phyloP scores from a whole-genome alignment of 371 early-diverging fungal genomes.

The Circinella umbellata region DNA sequence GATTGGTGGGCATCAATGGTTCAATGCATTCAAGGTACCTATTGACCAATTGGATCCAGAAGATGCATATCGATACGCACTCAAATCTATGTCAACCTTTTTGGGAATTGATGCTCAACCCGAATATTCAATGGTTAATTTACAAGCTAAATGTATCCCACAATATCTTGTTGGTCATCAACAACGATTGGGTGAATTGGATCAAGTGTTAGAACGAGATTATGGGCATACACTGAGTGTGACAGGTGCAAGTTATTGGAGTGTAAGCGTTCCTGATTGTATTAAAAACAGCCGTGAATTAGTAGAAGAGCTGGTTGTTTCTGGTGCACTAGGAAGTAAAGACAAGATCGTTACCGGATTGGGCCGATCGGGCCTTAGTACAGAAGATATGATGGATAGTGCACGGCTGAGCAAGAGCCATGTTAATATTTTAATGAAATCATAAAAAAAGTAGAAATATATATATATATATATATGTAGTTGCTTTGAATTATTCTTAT shows the following conservation, averaged over 20 bases:
- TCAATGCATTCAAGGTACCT: slow-evolving; percentile 40
- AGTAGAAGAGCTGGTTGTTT: slow-evolving; percentile 53
- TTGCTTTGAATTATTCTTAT: neutral
- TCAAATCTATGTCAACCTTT: slow-evolving; percentile 52
- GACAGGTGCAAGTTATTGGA: slow-evolving; percentile 82
- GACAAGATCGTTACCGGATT: slow-evolving; percentile 61
- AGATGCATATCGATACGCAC: slow-evolving; percentile 27
- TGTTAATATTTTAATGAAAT: slow-evolving; percentile 39
- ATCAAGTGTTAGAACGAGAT: slow-evolving; percentile 47
- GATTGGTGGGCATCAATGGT: slow-evolving; percentile 89
- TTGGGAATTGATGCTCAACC: slow-evolving; percentile 65
- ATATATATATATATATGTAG: neutral
- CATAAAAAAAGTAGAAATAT: slow-evolving; percentile 19
- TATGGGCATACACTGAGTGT: slow-evolving; percentile 68
- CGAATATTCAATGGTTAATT: slow-evolving; percentile 48
- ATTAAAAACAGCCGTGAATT: slow-evolving; percentile 74
- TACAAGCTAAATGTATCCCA: slow-evolving; percentile 88
- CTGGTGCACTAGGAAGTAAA: slow-evolving; percentile 44
- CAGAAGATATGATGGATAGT: slow-evolving; percentile 32
- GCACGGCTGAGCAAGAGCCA: slow-evolving; percentile 43
- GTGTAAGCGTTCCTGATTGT: slow-evolving; percentile 90
- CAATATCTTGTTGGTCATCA: slow-evolving; percentile 88
- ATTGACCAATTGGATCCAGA: slow-evolving; percentile 37
- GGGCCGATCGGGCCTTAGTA: slow-evolving; percentile 27
- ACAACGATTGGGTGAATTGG: slow-evolving; percentile 64